Evolutionary conservation across 169 alveolate species (phyloP).

Genomic region (Toxoplasma gondii): DNA sequence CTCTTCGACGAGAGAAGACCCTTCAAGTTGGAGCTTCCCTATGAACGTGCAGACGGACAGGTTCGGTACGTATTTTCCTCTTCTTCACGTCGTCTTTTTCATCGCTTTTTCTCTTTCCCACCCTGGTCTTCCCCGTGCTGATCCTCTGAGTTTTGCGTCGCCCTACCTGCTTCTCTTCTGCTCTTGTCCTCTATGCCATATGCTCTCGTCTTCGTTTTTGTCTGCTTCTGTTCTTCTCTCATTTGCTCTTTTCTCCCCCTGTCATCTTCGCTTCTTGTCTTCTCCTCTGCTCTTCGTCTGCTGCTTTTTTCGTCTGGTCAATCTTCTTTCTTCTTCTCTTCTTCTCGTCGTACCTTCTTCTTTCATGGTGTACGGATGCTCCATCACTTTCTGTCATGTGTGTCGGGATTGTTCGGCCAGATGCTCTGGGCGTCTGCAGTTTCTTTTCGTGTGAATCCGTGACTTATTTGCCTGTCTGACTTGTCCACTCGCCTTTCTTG

Average conservation of each 20-base stretch:
- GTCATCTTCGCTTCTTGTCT: background rate
- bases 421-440: background rate
- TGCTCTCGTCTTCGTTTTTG: background rate
- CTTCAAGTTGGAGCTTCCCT: constrained; percentile 8
- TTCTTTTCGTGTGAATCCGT: no score
- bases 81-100: background rate
- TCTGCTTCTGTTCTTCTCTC: background rate
- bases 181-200: background rate
- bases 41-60: constrained; percentile 19
- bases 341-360: no score
- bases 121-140: background rate
- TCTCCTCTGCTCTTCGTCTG: background rate
- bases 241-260: background rate
- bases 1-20: constrained; percentile 11
- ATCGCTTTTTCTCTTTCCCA: background rate
- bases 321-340: no score
- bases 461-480: no score
- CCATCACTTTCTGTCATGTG: no score
- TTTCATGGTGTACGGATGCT: background rate
- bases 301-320: background rate
- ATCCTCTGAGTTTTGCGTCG: background rate
- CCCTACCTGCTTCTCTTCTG: background rate
- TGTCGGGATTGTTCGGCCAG: no score
- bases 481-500: no score
- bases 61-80: background rate